Evolutionary conservation across 2,329 filamentous ascomycete species (phyloP), one percentile per base, ranked within the genome.

Genomic region (Colletotrichum somersetense): DNA sequence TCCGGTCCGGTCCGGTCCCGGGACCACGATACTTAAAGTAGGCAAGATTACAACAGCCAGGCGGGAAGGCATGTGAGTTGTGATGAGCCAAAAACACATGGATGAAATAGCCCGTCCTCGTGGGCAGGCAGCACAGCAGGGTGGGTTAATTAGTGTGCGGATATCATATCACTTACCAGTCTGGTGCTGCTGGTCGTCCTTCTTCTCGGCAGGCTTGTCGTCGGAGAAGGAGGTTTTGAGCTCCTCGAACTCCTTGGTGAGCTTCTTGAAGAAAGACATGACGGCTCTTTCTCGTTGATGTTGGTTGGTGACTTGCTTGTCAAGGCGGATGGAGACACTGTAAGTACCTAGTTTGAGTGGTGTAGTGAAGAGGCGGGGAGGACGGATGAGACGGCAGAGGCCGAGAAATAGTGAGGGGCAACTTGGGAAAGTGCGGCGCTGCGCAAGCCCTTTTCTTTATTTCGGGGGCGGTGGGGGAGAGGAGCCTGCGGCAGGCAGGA

Each of bases 191-290:
- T 76, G 67, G 33, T 38, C 42, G 38, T 74, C 52, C 66, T 78
- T 68, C 42, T 76, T 67, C 42, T 72, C 71, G 67, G 69, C 61
- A 52, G 78, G 78, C 74, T 82, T 79, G 62, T 81, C 82, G 62
- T 83, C 83, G 38, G 72, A 74, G 72, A 76, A 73, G 57, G 84
- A 84, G 75, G 87, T 81, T 62, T 81, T 83, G 66, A 88, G 80
- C 75, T 84, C 83, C 76, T 88, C 85, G 53, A 85, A 81, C 74
- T 83, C 79, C 75, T 83, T 79, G 70, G 80, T 79, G 59, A 85
- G 75, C 75, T 84, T 84, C 74, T 82, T 82, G 77, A 85, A 81
- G 76, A 85, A 85, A 46, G 83, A 85, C 83, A 85, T 85, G 74
- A 65, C 64, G 62, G n/a, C 26, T 53, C 48, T 59, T 69, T 64